Evolutionary conservation across 2,329 filamentous ascomycete species (phyloP), one percentile per base, ranked within the genome.

Genomic region (Fonsecaea pedrosoi): DNA sequence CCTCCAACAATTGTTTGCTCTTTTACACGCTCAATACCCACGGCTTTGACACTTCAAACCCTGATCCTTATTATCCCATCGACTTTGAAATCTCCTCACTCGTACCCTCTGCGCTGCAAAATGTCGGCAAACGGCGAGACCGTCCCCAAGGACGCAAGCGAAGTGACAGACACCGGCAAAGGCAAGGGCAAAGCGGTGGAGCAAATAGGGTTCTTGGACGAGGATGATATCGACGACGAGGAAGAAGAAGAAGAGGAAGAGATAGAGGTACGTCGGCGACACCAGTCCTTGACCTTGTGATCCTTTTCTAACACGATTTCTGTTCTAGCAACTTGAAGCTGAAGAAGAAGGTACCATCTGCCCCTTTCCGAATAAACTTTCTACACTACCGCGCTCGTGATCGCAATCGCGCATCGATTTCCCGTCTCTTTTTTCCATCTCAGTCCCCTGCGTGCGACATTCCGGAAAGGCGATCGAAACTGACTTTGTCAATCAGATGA

Each of bases 111-210:
- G 21, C 18, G 12, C 21, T 13, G 15, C 18, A 70, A 50, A 15
- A 74, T 74, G 73, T 70, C 73, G 15, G 68, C 71, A 32, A 72
- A 73, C 62, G 71, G 71, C 40, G 64, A 71, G 48, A 62, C 70
- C 13, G 58, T 68, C 35, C 70, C 70, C 45, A 48, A 69, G 48
- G 64, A 65, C 50, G 60, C 65, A 3, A 65, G 53, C 40, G 72
- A 71, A 35, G 62, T 73, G 10, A 53, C 58, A 40, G 82, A 84
- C 79, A 61, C 50, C 10, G 68, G 68, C 12, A 96, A 96, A 86
- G 92, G 92, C 81, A 97, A 97, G 85, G 92, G 92, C 83, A 97
- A 97, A 85, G 89, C 87, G 48, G 77, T 82, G 48, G 86, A 87
- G 58, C 77, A 82, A 38, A 78, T 79, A 62, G 80, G 79, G 50